Percentiles rank a stretch among this genome's conserved stretches.
These are phyloP conservation scores for Arthrobotrys iridis DNA, from an alignment of 2,329 filamentous ascomycete species.

Conservation along the genomic window DNA sequence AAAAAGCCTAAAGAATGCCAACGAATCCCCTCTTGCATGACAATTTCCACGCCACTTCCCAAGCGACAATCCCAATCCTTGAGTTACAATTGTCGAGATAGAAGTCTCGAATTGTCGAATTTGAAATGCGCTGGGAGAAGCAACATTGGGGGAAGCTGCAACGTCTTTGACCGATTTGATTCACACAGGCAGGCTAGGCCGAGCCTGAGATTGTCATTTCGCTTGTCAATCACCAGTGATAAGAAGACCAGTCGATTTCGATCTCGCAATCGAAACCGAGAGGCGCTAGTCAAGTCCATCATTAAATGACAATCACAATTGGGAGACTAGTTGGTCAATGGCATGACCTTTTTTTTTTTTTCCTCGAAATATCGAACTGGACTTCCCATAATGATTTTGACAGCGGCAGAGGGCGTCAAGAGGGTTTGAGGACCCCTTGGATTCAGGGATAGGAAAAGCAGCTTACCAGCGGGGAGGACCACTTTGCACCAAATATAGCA, in stretches of 20 bases:
- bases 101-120: not conserved
- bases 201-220: constrained; percentile 31
- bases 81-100: constrained; percentile 4
- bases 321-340: constrained; percentile 27
- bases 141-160: constrained; percentile 16
- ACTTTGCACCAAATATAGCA: constrained; percentile 46
- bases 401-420: constrained; percentile 10
- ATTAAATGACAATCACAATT: constrained; percentile 38
- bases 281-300: constrained; percentile 18
- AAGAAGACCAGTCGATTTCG: constrained; percentile 42
- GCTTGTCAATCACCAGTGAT: constrained; percentile 48
- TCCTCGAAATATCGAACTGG: constrained; percentile 32
- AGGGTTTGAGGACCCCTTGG: constrained; percentile 3
- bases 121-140: constrained; percentile 6
- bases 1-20: constrained; percentile 29
- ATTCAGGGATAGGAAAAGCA: constrained; percentile 11
- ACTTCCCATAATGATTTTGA: constrained; percentile 7
- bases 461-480: constrained; percentile 23
- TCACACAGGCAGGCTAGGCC: constrained; percentile 30
- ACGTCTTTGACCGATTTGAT: constrained; percentile 12
- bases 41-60: constrained; percentile 18
- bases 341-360: constrained; percentile 8
- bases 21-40: constrained; percentile 27
- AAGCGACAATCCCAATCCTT: constrained; percentile 21
- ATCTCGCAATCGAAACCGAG: constrained; percentile 32